Percentiles rank a stretch among this genome's conserved stretches.
Evolutionary conservation across 768 basidiomycete genomes (phyloP).

Genomic region (Phlebiopsis gigantea): DNA sequence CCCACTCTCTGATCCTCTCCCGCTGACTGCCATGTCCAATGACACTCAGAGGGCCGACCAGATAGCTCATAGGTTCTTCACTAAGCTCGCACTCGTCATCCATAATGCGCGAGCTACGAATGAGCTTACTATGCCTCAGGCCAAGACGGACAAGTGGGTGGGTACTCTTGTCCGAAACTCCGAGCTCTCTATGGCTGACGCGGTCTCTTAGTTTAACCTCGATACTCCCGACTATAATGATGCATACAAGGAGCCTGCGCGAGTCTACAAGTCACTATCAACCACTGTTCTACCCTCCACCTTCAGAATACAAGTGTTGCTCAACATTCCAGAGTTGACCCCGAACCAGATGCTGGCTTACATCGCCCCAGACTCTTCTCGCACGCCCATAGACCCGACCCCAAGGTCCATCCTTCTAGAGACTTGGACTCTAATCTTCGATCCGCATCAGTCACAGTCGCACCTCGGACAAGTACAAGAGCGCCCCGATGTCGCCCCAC

Average conservation of each 20-base stretch:
- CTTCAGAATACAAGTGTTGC: conserved; percentile 64
- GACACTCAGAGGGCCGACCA: conserved; percentile 72
- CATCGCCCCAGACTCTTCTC: conserved; percentile 49
- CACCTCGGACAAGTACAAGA: conserved; percentile 13
- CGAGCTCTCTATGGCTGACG: conserved; percentile 4
- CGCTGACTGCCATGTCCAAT: conserved; percentile 37
- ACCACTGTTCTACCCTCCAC: conserved; percentile 44
- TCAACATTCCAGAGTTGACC: conserved; percentile 63
- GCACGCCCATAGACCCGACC: conserved; percentile 62
- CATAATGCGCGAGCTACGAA: conserved; percentile 66
- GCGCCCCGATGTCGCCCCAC: conserved; percentile 49
- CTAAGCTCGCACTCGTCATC: conserved; percentile 74
- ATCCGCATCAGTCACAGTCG: conserved; percentile 15
- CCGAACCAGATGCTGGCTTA: conserved; percentile 72
- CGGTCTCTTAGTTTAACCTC: conserved; percentile 61
- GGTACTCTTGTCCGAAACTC: not conserved
- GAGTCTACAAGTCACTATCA: conserved; percentile 58
- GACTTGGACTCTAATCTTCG: conserved; percentile 55
- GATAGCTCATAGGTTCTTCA: conserved; percentile 79
- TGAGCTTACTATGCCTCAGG: conserved; percentile 32
- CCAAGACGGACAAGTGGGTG: conserved; percentile 80
- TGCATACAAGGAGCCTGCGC: conserved; percentile 55
- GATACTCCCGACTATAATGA: conserved; percentile 68
- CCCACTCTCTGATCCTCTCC: conserved; percentile 14
- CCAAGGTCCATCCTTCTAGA: conserved; percentile 70